phyloP scores from a whole-genome alignment of 2,329 filamentous ascomycete species.

The Chrysosporium keratinophilum region DNA sequence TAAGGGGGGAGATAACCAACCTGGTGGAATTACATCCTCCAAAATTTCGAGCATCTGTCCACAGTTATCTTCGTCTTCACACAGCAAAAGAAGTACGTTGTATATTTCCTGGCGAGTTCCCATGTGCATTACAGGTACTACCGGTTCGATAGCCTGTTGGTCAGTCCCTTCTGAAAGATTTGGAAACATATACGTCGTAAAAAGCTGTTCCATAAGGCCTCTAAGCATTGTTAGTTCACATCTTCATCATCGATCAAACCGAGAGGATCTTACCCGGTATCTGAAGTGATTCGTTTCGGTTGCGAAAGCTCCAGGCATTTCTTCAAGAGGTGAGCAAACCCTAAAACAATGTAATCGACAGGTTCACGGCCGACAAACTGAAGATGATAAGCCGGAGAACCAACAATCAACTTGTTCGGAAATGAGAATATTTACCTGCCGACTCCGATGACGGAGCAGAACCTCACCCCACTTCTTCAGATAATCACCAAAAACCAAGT shows the following conservation, averaged over 20 bases:
- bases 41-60: conserved; percentile 44
- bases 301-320: conserved; percentile 34
- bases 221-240: conserved; percentile 19
- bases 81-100: conserved; percentile 49
- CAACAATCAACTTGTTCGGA: not conserved
- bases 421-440: conserved; percentile 28
- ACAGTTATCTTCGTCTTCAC: conserved; percentile 44
- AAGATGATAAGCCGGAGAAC: conserved; percentile 17
- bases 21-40: conserved; percentile 43
- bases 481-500: conserved; percentile 32
- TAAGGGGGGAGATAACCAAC: conserved; percentile 27
- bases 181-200: conserved; percentile 59
- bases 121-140: conserved; percentile 43
- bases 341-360: conserved; percentile 35
- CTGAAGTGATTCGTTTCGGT: conserved; percentile 23
- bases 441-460: conserved; percentile 35
- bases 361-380: conserved; percentile 40
- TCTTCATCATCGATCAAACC: no score
- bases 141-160: conserved; percentile 24
- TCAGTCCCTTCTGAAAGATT: conserved; percentile 32
- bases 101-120: conserved; percentile 51
- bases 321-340: conserved; percentile 36
- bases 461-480: conserved; percentile 35
- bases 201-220: conserved; percentile 43
- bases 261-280: conserved; percentile 26